Percentiles rank a stretch among this genome's conserved stretches.
Conservation (phyloP, 352 stramenopile species). For the Phytopythium litorale region DNA sequence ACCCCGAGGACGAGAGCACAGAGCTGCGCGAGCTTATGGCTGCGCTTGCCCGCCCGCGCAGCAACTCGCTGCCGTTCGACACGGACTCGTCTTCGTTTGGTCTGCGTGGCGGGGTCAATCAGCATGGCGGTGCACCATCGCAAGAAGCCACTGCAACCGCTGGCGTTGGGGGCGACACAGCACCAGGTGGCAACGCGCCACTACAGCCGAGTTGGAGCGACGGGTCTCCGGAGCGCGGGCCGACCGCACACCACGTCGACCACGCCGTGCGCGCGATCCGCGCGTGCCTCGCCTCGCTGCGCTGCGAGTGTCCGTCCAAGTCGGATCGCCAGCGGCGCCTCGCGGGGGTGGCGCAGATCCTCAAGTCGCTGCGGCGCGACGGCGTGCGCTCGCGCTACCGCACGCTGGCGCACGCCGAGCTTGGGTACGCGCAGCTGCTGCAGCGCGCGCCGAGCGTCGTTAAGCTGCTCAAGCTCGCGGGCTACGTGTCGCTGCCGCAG, state of each 20-base stretch:
- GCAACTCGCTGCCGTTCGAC: constrained; percentile 53
- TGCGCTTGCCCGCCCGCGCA: constrained; percentile 54
- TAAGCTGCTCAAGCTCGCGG: constrained; percentile 68
- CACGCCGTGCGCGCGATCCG: constrained; percentile 47
- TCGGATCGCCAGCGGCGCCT: constrained; percentile 61
- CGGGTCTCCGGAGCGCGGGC: constrained; percentile 31
- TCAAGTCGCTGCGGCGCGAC: constrained; percentile 61
- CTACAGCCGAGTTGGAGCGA: constrained; percentile 57
- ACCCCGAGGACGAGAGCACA: constrained; percentile 36
- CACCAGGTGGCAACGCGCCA: background rate
- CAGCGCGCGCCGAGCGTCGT: constrained; percentile 72
- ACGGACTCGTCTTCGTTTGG: constrained; percentile 5
- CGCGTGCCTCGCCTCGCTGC: constrained; percentile 46
- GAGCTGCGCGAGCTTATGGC: constrained; percentile 63
- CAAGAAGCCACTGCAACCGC: constrained; percentile 22
- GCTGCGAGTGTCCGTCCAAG: constrained; percentile 62
- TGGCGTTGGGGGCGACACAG: background rate
- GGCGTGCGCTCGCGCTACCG: constrained; percentile 62
- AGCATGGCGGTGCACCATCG: constrained; percentile 30
- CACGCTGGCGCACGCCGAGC: constrained; percentile 61
- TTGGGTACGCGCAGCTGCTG: constrained; percentile 66
- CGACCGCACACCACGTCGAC: constrained; percentile 37
- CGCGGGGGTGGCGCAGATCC: constrained; percentile 63
- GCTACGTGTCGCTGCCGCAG: constrained; percentile 66
- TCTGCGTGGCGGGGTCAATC: constrained; percentile 2